Percentiles rank a stretch among this genome's conserved stretches.
phyloP scores from a whole-genome alignment of 2,329 filamentous ascomycete genomes.

The Lasiodiplodia hormozganensis region DNA sequence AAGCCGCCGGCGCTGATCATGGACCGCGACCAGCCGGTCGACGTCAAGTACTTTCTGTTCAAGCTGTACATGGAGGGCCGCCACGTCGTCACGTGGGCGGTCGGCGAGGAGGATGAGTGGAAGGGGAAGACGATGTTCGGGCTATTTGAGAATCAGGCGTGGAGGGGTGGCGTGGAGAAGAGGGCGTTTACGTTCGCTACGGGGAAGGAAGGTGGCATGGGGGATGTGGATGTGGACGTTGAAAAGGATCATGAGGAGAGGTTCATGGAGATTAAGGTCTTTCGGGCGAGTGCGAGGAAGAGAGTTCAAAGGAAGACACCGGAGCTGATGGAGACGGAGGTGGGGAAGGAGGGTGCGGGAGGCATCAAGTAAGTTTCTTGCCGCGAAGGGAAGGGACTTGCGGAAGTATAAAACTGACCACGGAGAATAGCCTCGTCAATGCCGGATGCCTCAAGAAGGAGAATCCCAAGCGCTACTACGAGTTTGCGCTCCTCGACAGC shows the following conservation, averaged over 20 bases:
- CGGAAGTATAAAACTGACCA: constrained; percentile 1
- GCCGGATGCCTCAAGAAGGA: constrained; percentile 47
- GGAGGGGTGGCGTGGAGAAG: constrained; percentile 48
- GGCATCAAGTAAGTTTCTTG: constrained; percentile 41
- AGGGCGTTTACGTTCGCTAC: constrained; percentile 49
- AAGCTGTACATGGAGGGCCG: constrained; percentile 52
- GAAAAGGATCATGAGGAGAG: constrained; percentile 37
- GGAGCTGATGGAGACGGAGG: constrained; percentile 35
- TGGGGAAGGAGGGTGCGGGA: constrained; percentile 30
- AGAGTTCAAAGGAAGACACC: constrained; percentile 42
- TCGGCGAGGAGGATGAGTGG: constrained; percentile 51
- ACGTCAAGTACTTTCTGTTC: constrained; percentile 49
- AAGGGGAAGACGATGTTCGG: constrained; percentile 55
- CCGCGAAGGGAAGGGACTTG: background rate
- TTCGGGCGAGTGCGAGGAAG: constrained; percentile 49
- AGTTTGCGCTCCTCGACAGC: constrained; percentile 58
- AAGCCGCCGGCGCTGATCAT: constrained; percentile 10
- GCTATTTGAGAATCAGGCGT: constrained; percentile 45
- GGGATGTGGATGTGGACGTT: constrained; percentile 30
- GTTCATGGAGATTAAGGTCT: constrained; percentile 51
- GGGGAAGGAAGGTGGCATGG: constrained; percentile 20
- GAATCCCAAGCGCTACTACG: constrained; percentile 55
- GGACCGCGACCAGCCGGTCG: background rate
- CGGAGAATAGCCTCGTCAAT: constrained; percentile 42
- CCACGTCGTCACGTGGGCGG: constrained; percentile 53